Base-by-base conservation (phyloP, 495 filamentous ascomycete species). In the Neurospora sublineolata region DNA sequence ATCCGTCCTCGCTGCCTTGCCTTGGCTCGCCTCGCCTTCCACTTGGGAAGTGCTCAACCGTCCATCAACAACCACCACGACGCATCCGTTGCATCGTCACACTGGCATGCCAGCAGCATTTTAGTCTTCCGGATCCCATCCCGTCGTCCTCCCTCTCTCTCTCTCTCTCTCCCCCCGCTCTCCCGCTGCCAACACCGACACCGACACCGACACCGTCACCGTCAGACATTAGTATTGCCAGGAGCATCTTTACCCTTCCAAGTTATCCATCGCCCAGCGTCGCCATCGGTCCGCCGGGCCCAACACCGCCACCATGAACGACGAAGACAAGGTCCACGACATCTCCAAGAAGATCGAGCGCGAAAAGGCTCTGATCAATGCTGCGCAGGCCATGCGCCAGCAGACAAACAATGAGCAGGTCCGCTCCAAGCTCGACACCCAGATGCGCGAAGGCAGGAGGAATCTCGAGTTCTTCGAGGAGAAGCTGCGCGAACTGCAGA, bases 321-420 rank as follows among this genome's bases (percentile, higher is more conserved):
- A 92, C 81, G 93, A 97, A 76, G 91, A 94, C 77, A 88, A 92
- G 76, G 88, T 94, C 83, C 87, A 86, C 82, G 91, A 94, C 83
- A 92, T 98, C 84, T 89, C 91, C 84, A 91, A 89, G 83, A 98
- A 99, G 92, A 97, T 98, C 83, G 93, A 97, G 86, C 89, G 95
- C 80, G 96, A 99, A 82, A 94, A 94, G 86, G 91, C 91, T 76
- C 88, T 99, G 75, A 95, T 99, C 86, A 90, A 92, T 81, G 94
- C 92, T 75, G 96, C 96, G 69, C 93, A 93, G 79, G 87, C 91
- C 72, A 97, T 99, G 92, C 91, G 94, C 85, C 92, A 93, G 83
- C 93, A 94, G 77, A 97, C 94, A 76, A 89, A 93, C 82, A 98
- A 99, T 80, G 90, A 92, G 70, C 83, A 89, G 70, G 94, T 98